phyloP scores from a whole-genome alignment of 768 basidiomycete genomes.

The Leucogyrophana mollusca region DNA sequence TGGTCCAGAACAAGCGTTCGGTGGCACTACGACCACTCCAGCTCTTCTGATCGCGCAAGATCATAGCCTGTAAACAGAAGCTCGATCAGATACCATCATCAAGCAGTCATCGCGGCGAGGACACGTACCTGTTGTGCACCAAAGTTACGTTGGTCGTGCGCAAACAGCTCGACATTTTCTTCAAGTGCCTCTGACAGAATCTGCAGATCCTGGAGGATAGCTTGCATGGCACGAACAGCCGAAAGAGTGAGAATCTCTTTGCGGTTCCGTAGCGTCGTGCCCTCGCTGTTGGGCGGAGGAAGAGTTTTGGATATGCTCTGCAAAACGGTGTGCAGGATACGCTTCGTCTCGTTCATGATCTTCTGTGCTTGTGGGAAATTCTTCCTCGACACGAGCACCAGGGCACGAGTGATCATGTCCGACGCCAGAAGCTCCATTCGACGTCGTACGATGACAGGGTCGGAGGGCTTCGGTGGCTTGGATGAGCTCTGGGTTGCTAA shows the following conservation, averaged over 20 bases:
- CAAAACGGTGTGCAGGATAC: constrained; percentile 88
- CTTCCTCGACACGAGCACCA: constrained; percentile 88
- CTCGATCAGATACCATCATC: constrained; percentile 5
- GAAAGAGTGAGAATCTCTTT: constrained; percentile 73
- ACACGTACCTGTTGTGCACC: constrained; percentile 89
- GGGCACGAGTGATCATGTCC: constrained; percentile 95
- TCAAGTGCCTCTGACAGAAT: constrained; percentile 83
- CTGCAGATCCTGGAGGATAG: constrained; percentile 87
- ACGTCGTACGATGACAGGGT: constrained; percentile 87
- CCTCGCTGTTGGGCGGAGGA: constrained; percentile 49
- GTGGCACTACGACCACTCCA: constrained; percentile 93
- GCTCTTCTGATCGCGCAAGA: constrained; percentile 91
- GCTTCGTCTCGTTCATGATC: constrained; percentile 86
- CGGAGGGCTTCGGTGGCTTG: constrained; percentile 49
- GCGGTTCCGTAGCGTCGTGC: constrained; percentile 63
- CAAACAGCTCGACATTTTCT: constrained; percentile 89
- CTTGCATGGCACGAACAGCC: constrained; percentile 79
- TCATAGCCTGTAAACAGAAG: constrained; percentile 71
- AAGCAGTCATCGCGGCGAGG: no score
- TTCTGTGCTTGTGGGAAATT: constrained; percentile 90
- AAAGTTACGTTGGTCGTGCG: constrained; percentile 91
- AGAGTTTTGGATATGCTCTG: constrained; percentile 79
- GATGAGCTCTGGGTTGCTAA: constrained; percentile 31
- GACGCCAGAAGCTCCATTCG: constrained; percentile 95
- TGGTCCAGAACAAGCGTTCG: constrained; percentile 90